These are phyloP conservation scores for Conticribra guillardii DNA, from an alignment of 108 stramenopile species.

Conservation along the genomic window DNA sequence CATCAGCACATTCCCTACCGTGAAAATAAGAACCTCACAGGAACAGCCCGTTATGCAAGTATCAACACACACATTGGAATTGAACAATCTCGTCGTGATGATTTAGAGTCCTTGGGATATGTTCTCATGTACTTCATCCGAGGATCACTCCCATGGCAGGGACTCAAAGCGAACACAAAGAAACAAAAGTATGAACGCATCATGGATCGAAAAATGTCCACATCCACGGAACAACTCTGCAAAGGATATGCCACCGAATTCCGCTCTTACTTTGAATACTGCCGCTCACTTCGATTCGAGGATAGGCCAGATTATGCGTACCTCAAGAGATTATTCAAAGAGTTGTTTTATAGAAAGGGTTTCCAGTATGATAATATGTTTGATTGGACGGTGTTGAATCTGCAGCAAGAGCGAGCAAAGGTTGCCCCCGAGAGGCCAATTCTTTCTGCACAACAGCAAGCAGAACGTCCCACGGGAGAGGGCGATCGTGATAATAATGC, in stretches of 20 bases:
- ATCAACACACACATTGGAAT: conserved; percentile 99
- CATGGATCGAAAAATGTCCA: conserved; percentile 99
- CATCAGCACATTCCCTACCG: conserved; percentile 99
- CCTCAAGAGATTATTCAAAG: conserved; percentile 96
- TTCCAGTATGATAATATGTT: conserved; percentile 99
- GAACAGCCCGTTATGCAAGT: conserved; percentile 98
- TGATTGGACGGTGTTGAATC: conserved; percentile 98
- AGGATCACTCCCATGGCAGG: conserved; percentile 99
- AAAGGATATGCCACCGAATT: conserved; percentile 99
- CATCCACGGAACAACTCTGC: conserved; percentile 98
- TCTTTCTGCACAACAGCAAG: conserved; percentile 20
- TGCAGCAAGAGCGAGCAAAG: conserved; percentile 89
- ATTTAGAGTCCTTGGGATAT: conserved; percentile 98
- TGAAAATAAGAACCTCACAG: conserved; percentile 99
- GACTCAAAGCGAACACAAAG: conserved; percentile 99
- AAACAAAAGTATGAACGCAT: conserved; percentile 99
- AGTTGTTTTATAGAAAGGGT: conserved; percentile 97
- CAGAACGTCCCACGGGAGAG: conserved; percentile 19
- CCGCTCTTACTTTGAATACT: conserved; percentile 99
- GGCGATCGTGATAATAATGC: conserved; percentile 21
- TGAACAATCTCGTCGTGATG: conserved; percentile 97
- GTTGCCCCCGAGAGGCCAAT: conserved; percentile 77
- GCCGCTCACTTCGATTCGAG: conserved; percentile 97
- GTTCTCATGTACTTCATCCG: conserved; percentile 99
- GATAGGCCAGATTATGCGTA: conserved; percentile 99